phyloP scores from a whole-genome alignment of 495 filamentous ascomycete genomes.

The Annulohypoxylon moriforme region DNA sequence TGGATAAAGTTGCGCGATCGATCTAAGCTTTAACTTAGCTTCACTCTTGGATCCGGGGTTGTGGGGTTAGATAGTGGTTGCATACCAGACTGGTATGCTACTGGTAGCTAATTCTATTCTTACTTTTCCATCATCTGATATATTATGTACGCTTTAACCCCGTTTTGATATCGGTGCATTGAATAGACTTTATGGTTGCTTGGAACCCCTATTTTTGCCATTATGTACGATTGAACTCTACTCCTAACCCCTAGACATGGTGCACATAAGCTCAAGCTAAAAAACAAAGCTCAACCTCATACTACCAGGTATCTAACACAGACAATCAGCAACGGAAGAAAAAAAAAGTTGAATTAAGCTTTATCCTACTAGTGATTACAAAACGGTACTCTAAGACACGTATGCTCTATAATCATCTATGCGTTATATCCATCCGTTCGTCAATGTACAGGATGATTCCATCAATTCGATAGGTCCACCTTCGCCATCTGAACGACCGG shows the following conservation, averaged over 20 bases:
- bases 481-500: constrained; percentile 49
- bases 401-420: constrained; percentile 22
- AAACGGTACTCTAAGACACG: constrained; percentile 1
- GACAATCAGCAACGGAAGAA: not conserved
- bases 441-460: constrained; percentile 1
- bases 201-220: not conserved
- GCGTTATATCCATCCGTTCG: not conserved
- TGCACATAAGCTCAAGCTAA: too few species aligned
- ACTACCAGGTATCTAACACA: not conserved
- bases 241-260: too few species aligned
- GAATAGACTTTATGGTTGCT: not conserved
- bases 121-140: not conserved
- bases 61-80: too few species aligned
- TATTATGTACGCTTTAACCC: not conserved
- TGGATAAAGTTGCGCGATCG: too few species aligned
- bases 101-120: too few species aligned
- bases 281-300: too few species aligned
- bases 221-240: too few species aligned
- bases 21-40: too few species aligned
- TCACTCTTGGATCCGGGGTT: too few species aligned
- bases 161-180: not conserved
- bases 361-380: constrained; percentile 15
- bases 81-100: too few species aligned
- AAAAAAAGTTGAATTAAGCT: not conserved
- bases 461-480: constrained; percentile 40